These are phyloP conservation scores for Priceomyces haplophilus DNA, from an alignment of 805 yeast genomes.

Conservation along the genomic window DNA sequence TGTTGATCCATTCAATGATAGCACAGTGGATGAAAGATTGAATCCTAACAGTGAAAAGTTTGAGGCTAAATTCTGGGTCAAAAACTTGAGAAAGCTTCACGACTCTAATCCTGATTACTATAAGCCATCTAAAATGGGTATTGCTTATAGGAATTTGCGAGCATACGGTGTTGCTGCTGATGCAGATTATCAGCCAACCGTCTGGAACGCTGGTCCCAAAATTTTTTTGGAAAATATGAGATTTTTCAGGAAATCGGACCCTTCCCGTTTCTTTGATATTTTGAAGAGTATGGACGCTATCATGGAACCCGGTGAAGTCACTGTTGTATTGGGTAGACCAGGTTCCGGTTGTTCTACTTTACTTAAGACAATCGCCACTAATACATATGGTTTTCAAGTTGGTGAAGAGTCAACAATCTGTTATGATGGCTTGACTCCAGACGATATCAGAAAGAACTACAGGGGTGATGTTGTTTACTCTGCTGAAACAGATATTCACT, in stretches of 20 bases:
- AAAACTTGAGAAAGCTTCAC: conserved; percentile 54
- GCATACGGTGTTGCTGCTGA: conserved; percentile 67
- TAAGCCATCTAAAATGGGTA: conserved; percentile 57
- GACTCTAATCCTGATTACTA: conserved; percentile 59
- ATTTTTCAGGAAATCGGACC: conserved; percentile 17
- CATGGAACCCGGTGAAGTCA: conserved; percentile 37
- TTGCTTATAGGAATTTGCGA: conserved; percentile 55
- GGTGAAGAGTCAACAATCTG: conserved; percentile 29
- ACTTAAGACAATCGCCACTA: conserved; percentile 36
- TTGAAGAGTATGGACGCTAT: conserved; percentile 35
- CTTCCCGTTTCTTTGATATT: conserved; percentile 27
- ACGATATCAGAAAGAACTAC: conserved; percentile 27
- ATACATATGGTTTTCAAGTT: conserved; percentile 37
- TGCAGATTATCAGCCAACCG: conserved; percentile 63
- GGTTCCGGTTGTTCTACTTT: conserved; percentile 43
- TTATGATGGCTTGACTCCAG: conserved; percentile 32
- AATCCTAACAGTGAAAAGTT: conserved; percentile 61
- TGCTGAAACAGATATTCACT: conserved; percentile 57
- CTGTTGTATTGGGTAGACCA: conserved; percentile 42
- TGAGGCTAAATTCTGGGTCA: conserved; percentile 64
- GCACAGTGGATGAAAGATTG: conserved; percentile 36
- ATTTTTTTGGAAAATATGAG: conserved; percentile 14
- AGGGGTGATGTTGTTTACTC: conserved; percentile 42
- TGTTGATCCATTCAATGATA: conserved; percentile 31
- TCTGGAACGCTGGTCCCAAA: conserved; percentile 41